phyloP scores from a whole-genome alignment of 257 asterid species.

The Primulina huaijiensis region DNA sequence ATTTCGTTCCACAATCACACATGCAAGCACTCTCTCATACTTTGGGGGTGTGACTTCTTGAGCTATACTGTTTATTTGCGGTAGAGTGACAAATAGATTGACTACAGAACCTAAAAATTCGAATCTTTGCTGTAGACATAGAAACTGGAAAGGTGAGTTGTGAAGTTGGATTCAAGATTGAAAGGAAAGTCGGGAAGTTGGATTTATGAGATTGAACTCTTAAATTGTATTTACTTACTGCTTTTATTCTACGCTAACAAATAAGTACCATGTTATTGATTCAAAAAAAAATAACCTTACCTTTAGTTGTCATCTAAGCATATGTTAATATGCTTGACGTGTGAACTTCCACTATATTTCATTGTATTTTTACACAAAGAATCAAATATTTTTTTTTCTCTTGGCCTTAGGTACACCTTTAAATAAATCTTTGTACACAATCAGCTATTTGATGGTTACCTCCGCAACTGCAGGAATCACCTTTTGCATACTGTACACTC shows the following conservation, averaged over 20 bases:
- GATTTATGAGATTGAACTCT: background rate
- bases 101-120: background rate
- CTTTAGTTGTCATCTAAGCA: background rate
- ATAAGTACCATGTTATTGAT: background rate
- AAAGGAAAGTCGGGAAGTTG: background rate
- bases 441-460: conserved; percentile 73
- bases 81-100: background rate
- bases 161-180: no score
- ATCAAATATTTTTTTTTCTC: background rate
- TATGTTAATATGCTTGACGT: background rate
- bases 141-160: no score
- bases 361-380: background rate
- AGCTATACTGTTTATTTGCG: no score
- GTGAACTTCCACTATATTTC: background rate
- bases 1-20: background rate
- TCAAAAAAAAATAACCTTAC: no score
- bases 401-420: conserved; percentile 64
- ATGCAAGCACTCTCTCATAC: background rate
- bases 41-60: no score
- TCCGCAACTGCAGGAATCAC: conserved; percentile 78
- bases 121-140: background rate
- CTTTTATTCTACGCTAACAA: background rate
- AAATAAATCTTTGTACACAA: conserved; percentile 72
- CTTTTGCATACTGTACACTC: conserved; percentile 56
- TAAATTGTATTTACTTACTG: background rate